phyloP scores from a whole-genome alignment of 73 alveolate species.

The Tetrahymena thermophila region DNA sequence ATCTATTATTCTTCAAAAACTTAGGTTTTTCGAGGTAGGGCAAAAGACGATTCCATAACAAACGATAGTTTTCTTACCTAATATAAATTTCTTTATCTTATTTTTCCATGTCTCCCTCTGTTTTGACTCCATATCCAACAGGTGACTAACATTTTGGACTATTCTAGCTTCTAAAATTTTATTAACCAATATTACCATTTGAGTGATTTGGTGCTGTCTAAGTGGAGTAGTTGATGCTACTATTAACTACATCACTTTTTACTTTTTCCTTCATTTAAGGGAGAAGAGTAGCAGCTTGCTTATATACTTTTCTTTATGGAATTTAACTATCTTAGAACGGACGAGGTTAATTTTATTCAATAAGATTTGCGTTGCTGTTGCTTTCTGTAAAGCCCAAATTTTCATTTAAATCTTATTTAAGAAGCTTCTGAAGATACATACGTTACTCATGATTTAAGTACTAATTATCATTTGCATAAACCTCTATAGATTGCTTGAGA shows the following conservation, averaged over 20 bases:
- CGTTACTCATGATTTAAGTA: neutral
- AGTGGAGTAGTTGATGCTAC: neutral
- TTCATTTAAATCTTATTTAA: neutral
- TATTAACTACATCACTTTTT: neutral
- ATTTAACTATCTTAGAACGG: neutral
- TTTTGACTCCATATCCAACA: neutral
- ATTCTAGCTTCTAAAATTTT: neutral
- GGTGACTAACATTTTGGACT: neutral
- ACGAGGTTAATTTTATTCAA: neutral
- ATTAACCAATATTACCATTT: neutral
- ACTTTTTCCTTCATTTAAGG: neutral
- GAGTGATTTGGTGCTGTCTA: neutral
- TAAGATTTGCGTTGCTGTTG: neutral
- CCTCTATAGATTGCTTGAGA: neutral
- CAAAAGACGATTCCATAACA: neutral
- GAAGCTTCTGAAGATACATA: neutral
- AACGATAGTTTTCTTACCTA: neutral
- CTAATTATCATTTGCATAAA: neutral
- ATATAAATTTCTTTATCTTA: neutral
- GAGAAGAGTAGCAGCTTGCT: neutral
- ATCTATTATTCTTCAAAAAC: neutral
- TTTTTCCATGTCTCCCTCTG: neutral
- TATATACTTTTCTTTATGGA: neutral
- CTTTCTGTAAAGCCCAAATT: neutral
- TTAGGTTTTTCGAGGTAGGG: neutral